Evolutionary conservation across 805 yeast genomes (phyloP), one percentile per base, ranked within the genome.

Genomic region (Candida sithepensis): DNA sequence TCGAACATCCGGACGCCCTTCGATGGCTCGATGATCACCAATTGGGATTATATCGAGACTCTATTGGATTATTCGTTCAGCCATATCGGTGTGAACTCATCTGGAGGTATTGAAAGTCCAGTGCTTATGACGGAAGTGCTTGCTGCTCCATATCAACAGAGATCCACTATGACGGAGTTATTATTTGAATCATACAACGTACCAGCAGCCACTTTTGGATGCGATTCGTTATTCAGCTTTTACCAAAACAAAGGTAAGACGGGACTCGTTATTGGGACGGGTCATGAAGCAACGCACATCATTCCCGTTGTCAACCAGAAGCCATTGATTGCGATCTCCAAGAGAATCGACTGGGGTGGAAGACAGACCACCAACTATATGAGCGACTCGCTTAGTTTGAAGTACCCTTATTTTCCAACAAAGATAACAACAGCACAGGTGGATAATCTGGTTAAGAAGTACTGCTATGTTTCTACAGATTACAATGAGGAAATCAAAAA

Each of bases 291-390:
- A 45, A 85, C 96, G 0, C 84, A 83, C 60, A 66, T 94, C 0
- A 81, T 92, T 16, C 99, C 99, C 0, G 88, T 92, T 2, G 53
- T 88, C 2, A 62, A 78, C n/a, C 89, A 90, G 0, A 70, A 71
- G 45, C 91, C 95, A 0, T 54, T 82, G 2, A 64, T 88, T 46
- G 69, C 77, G 23, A 84, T 83, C 48, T 71, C 90, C 8, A 90
- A 89, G 59, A 73, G 98, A 59, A 79, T 94, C 34, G 89, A 88
- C 61, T 88, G 94, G 88, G 98, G 98, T 50, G 98, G 97, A 10
- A 78, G 79, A 51, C 86, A 79, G 39, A 77, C 91, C 1, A 78
- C 75, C 26, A 79, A 76, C 36, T 91, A 76, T 56, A 63, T 94
- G 60, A 77, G 75, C 48, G 77, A 73, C 54, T 74, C 85, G 32